Base-by-base conservation (phyloP, 2,329 filamentous ascomycete species). In the Aspergillus cejpii region DNA sequence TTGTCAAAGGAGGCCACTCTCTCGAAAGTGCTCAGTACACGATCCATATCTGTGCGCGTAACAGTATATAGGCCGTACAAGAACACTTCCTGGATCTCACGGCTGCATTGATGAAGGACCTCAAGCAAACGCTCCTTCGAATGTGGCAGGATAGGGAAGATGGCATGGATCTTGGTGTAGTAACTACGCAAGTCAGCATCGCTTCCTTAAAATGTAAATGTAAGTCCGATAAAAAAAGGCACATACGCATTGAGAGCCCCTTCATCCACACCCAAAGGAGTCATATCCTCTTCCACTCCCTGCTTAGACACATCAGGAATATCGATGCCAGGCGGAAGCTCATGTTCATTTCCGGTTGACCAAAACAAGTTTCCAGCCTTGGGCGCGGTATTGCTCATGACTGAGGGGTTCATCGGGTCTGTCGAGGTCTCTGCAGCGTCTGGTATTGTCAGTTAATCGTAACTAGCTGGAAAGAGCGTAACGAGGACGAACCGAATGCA, bases 121-220 rank as follows among this genome's bases (percentile, higher is more conserved):
- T 61, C 61, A 31, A 64, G 49, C 31, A 68, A 57, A 27, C 65
- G 61, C 23, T 68, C 64, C 39, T 59, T 63, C 10, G 66, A 65
- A 49, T 66, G 61, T 7, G 69, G 64, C n/a, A 71, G 55, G 17
- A 71, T 63, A 1, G 68, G 68, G 17, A 70, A 54, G 15, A 70
- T 49, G 5, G 60, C 59, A 48, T 71, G 68, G 17, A 71, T 64
- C 39, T 66, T 63, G 24, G 63, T 55, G 41, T 69, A 69, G 52
- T 71, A 71, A 6, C 67, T 70, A 42, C 19, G 44, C 11, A 2
- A 28, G 39, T 51, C 52, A 61, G 56, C 23, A 24, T n/a, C 23
- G 23, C 44, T 48, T 33, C 28, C 37, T 31, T 17, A 41, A 3
- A 5, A 3, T 3, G 7, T 21, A 8, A 5, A 24, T 10, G 3